Conservation (phyloP, 1,284 basidiomycete species). For the Apiotrichum brassicae region DNA sequence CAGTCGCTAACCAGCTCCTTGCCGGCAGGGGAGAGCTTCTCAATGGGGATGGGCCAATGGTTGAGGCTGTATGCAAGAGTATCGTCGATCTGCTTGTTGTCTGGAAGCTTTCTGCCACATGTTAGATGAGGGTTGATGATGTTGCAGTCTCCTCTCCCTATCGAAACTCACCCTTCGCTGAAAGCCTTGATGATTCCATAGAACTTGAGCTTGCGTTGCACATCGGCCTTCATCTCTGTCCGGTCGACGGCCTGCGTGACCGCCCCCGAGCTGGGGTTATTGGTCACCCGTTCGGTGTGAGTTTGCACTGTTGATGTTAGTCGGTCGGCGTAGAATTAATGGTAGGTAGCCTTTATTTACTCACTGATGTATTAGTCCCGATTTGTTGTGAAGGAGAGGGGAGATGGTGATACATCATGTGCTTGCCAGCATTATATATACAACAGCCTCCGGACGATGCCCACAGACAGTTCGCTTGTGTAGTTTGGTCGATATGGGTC, state of each 20-base stretch:
- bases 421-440: too few species aligned
- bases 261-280: slow-evolving; percentile 25
- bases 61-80: slow-evolving; percentile 62
- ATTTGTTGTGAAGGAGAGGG: too few species aligned
- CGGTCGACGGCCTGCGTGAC: slow-evolving; percentile 40
- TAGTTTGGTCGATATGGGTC: too few species aligned
- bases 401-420: too few species aligned
- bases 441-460: too few species aligned
- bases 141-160: too few species aligned
- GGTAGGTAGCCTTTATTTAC: too few species aligned
- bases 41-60: slow-evolving; percentile 61
- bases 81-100: slow-evolving; percentile 70
- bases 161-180: slow-evolving; percentile 55
- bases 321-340: too few species aligned
- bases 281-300: slow-evolving; percentile 2
- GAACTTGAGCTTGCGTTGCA: slow-evolving; percentile 50
- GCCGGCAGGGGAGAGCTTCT: slow-evolving; percentile 68
- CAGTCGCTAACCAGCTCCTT: slow-evolving; percentile 67
- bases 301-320: slow-evolving; percentile 10
- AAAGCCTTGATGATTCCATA: slow-evolving; percentile 74
- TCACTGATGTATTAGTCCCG: too few species aligned
- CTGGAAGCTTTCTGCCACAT: slow-evolving; percentile 56
- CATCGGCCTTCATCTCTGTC: slow-evolving; percentile 42
- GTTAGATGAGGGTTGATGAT: too few species aligned
- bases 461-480: too few species aligned